Conservation (phyloP, 2,329 filamentous ascomycete genomes). For the Aspergillus ochraceoroseus region DNA sequence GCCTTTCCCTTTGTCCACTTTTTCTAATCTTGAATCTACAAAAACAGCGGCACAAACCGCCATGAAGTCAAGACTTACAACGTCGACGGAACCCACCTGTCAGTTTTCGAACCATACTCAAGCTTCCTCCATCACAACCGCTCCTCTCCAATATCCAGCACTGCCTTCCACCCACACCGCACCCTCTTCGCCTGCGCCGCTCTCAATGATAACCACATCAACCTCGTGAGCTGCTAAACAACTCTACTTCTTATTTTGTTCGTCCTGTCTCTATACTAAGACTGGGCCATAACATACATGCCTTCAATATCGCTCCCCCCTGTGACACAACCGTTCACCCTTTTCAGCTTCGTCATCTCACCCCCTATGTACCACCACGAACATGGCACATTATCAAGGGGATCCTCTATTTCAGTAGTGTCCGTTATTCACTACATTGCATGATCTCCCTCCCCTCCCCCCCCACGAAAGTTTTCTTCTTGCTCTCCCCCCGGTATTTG, state of each 20-base stretch:
- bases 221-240: conserved; percentile 66
- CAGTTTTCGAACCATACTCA: conserved; percentile 81
- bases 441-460: background rate
- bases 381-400: background rate
- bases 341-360: background rate
- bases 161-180: conserved; percentile 90
- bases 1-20: background rate
- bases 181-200: conserved; percentile 87
- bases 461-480: background rate
- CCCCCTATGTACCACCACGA: background rate
- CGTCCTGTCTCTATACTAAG: background rate
- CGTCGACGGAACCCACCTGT: conserved; percentile 72
- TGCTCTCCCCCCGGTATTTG: background rate
- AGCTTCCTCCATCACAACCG: conserved; percentile 79
- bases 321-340: no score
- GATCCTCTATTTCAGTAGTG: no score
- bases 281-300: background rate
- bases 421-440: no score
- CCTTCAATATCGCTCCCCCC: no score
- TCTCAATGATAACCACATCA: conserved; percentile 82
- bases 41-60: conserved; percentile 70
- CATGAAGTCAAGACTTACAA: conserved; percentile 92
- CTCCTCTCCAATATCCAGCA: conserved; percentile 75
- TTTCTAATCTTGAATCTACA: conserved; percentile 7
- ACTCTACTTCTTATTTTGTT: background rate